These are phyloP conservation scores for Diutina neorugosa DNA, from an alignment of 1,139 yeast genomes.

Conservation along the genomic window DNA sequence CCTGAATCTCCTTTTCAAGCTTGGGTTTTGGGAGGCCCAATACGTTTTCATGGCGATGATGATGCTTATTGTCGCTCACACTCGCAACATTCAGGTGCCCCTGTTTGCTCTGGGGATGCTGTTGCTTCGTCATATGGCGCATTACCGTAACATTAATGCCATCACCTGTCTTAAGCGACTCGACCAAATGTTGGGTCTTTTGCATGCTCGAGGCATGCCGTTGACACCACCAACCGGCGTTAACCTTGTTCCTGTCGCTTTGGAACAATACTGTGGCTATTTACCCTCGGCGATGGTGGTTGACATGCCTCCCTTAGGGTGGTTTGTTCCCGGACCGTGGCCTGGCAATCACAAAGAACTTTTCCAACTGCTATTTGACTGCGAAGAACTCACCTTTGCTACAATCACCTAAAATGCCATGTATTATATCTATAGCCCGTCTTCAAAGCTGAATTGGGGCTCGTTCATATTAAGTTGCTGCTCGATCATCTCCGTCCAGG, in stretches of 20 bases:
- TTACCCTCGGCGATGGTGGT: background rate
- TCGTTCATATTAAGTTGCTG: slow-evolving; percentile 31
- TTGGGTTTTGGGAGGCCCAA: slow-evolving; percentile 44
- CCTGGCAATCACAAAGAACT: background rate
- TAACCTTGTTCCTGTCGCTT: background rate
- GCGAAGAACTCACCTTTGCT: background rate
- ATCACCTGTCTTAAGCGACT: background rate
- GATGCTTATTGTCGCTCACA: slow-evolving; percentile 18
- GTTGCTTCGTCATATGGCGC: slow-evolving; percentile 27
- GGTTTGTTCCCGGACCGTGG: background rate
- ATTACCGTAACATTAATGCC: slow-evolving; percentile 32
- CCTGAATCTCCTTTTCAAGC: slow-evolving; percentile 24
- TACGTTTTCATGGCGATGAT: slow-evolving; percentile 30
- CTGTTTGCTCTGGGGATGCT: slow-evolving; percentile 13
- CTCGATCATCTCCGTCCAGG: slow-evolving; percentile 80
- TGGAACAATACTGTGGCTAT: background rate
- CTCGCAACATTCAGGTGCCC: slow-evolving; percentile 16
- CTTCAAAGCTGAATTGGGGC: slow-evolving; percentile 18
- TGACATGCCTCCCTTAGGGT: background rate
- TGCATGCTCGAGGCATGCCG: background rate
- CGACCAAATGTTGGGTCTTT: background rate
- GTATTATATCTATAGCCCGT: background rate
- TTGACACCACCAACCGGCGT: background rate
- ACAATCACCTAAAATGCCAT: background rate
- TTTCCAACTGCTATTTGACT: background rate